These are phyloP conservation scores for Alternaria sp. DNA, from an alignment of 2,329 filamentous ascomycete species.

Conservation along the genomic window DNA sequence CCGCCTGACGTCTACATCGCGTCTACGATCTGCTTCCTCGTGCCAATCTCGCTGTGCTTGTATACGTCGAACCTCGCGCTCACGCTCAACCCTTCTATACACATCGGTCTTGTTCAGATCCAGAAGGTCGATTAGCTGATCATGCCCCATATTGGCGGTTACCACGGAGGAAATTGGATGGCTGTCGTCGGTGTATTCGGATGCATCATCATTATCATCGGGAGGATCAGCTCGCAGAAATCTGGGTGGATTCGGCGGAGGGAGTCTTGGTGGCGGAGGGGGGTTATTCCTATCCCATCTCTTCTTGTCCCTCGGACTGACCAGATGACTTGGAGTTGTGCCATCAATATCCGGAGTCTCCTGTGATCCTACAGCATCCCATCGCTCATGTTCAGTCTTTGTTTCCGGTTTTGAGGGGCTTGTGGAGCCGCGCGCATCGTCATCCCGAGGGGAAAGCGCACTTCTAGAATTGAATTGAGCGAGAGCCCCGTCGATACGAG, in stretches of 20 bases:
- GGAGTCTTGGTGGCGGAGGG: not conserved
- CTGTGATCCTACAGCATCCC: not conserved
- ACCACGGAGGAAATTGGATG: not conserved
- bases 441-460: not conserved
- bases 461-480: not conserved
- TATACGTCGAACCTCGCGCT: not conserved
- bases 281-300: not conserved
- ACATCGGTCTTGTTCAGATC: not conserved
- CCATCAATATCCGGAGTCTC: not conserved
- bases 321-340: not conserved
- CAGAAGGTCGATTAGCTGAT: not conserved
- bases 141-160: not conserved
- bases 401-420: not conserved
- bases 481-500: not conserved
- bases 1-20: not conserved
- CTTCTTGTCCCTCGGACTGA: not conserved
- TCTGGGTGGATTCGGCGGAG: not conserved
- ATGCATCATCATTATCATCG: not conserved
- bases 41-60: not conserved
- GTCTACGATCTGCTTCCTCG: not conserved
- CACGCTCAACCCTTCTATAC: conserved; percentile 3
- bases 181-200: not conserved
- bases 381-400: not conserved
- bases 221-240: not conserved
- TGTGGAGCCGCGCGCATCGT: not conserved